Percentiles rank a stretch among this genome's conserved stretches.
Conservation (phyloP, 1,284 basidiomycete species). For the Coniferiporia sulphurascens region DNA sequence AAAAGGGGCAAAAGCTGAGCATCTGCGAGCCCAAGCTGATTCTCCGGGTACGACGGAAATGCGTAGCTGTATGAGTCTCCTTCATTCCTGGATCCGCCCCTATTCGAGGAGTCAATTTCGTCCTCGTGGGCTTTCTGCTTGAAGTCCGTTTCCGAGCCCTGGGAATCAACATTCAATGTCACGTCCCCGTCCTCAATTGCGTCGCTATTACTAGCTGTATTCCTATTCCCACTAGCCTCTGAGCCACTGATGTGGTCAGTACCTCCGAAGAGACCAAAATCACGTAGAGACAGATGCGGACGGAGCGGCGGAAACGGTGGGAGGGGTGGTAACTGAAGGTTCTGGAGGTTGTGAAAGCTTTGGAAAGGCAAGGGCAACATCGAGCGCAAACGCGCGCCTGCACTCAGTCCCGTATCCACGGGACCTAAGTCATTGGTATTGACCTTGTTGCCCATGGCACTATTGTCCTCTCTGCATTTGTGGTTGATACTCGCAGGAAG, state of each 20-base stretch:
- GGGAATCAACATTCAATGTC: not conserved
- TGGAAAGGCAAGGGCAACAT: not conserved
- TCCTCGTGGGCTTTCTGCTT: not conserved
- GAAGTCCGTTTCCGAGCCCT: not conserved
- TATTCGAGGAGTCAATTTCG: not conserved
- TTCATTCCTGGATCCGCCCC: not conserved
- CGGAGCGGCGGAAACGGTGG: constrained; percentile 3
- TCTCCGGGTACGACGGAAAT: constrained; percentile 15
- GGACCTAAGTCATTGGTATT: not conserved
- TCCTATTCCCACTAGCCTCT: not conserved
- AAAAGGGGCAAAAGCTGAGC: too few species aligned
- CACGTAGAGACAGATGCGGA: constrained; percentile 13
- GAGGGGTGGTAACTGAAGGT: not conserved
- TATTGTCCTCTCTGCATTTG: not conserved
- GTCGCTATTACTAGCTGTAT: not conserved
- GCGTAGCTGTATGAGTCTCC: not conserved
- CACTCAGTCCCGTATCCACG: not conserved
- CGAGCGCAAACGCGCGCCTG: not conserved
- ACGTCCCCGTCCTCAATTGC: not conserved
- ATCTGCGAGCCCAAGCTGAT: constrained; percentile 12
- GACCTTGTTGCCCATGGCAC: not conserved
- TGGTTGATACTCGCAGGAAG: not conserved
- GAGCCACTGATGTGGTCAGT: not conserved
- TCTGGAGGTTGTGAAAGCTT: not conserved
- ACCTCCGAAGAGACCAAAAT: constrained; percentile 11